Evolutionary conservation across 805 yeast species (phyloP).

Genomic region (Pichia sporocuriosa): DNA sequence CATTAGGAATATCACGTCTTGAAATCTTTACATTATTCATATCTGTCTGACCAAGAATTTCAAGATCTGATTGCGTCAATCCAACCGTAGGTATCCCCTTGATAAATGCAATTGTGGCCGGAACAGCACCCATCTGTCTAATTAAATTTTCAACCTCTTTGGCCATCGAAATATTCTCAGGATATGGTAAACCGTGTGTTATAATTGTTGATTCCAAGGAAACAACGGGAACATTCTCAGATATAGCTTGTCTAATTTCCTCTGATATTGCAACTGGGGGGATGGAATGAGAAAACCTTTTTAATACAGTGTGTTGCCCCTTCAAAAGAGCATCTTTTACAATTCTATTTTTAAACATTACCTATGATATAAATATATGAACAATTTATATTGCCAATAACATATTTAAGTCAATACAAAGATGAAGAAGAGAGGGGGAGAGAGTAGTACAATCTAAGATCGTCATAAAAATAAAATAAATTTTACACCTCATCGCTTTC

Average conservation of each 20-base stretch:
- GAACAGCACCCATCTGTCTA: slow-evolving; percentile 59
- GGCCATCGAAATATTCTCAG: slow-evolving; percentile 72
- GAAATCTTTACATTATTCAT: slow-evolving; percentile 54
- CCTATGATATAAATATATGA: too few relatives aligned
- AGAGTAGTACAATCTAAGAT: too few relatives aligned
- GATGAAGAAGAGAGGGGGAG: too few relatives aligned
- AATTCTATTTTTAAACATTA: not conserved
- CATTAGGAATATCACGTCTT: slow-evolving; percentile 69
- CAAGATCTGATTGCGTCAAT: slow-evolving; percentile 40
- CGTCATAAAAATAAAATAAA: too few relatives aligned
- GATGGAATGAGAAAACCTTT: not conserved
- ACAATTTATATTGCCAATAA: too few relatives aligned
- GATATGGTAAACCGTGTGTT: slow-evolving; percentile 85
- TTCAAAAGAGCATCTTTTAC: not conserved
- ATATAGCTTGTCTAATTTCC: slow-evolving; percentile 60
- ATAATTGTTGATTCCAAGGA: slow-evolving; percentile 83
- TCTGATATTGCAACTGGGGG: slow-evolving; percentile 17
- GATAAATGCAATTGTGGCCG: slow-evolving; percentile 80
- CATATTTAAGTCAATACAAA: too few relatives aligned
- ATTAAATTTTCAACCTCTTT: slow-evolving; percentile 53
- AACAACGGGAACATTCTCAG: slow-evolving; percentile 57
- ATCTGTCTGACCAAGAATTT: slow-evolving; percentile 37
- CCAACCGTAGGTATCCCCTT: slow-evolving; percentile 72
- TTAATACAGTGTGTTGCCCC: not conserved
- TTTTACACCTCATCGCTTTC: too few relatives aligned